Evolutionary conservation across 257 asterid genomes (phyloP).

Genomic region (Oldenlandia corymbosa): DNA sequence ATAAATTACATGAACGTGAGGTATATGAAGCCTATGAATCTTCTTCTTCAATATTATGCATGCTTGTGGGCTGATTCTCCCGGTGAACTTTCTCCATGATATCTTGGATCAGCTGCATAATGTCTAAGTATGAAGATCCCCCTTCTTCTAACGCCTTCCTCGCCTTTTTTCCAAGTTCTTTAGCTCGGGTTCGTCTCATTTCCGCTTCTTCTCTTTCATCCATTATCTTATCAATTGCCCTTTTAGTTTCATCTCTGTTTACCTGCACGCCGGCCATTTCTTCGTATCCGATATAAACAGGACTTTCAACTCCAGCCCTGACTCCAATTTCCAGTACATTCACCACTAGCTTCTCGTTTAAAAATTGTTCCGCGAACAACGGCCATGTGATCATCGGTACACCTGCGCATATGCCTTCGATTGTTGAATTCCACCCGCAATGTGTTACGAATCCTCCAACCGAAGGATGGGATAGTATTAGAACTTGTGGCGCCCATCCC

Average conservation of each 20-base stretch:
- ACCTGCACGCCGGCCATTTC: conserved; percentile 32
- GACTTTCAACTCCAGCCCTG: conserved; percentile 38
- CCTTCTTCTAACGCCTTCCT: conserved; percentile 31
- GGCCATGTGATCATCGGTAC: conserved; percentile 63
- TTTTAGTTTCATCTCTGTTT: conserved; percentile 16
- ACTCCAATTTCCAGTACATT: conserved; percentile 39
- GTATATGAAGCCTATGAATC: not conserved
- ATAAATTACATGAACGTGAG: too few species aligned
- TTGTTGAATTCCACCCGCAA: conserved; percentile 62
- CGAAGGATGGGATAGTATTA: conserved; percentile 44
- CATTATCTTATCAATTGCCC: conserved; percentile 21
- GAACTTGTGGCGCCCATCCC: conserved; percentile 61
- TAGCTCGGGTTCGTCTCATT: conserved; percentile 34
- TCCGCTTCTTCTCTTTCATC: conserved; percentile 36
- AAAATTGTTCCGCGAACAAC: conserved; percentile 47
- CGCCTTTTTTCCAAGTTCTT: conserved; percentile 33
- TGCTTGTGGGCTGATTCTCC: conserved; percentile 7
- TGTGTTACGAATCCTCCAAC: conserved; percentile 56
- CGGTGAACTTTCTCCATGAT: conserved; percentile 13
- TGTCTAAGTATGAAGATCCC: conserved; percentile 30
- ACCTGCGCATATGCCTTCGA: conserved; percentile 50
- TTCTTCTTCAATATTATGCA: too few species aligned
- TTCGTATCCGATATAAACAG: conserved; percentile 30
- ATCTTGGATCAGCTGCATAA: conserved; percentile 33
- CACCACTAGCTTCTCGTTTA: conserved; percentile 48